Evolutionary conservation across 2,329 filamentous ascomycete genomes (phyloP), one percentile per base, ranked within the genome.

Genomic region (Fusarium duplospermum): DNA sequence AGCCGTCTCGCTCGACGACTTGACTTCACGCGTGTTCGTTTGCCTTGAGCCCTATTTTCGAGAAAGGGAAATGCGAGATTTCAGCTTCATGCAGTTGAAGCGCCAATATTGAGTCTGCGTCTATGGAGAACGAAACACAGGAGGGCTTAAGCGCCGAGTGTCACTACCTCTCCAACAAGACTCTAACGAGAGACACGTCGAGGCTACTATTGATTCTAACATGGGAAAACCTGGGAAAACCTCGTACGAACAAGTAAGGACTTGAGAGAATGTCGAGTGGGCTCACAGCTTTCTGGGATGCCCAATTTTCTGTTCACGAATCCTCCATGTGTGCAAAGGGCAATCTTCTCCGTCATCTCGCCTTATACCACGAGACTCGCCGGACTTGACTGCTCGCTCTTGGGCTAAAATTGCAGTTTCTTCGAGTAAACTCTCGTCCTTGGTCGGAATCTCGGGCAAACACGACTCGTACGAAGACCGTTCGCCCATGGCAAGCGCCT

Each of bases 221-320:
- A 57, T 22, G 20, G 14, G 11, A 24, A 52, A 59, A 33, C 27
- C 47, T 22, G 20, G 14, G 11, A 24, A 52, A 59, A 33, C 27
- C 47, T 50, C 20, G 42, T 35, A 29, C 31, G 29, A 9, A 27
- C 24, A 61, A 35, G 29, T 54, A 54, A 27, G 47, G 31, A 31
- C 47, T 54, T 14, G 11, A 31, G 29, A 33, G 22, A 52, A 38
- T 42, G n/a, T 16, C 29, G 38, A 29, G 60, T 27, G 40, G 31
- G 27, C n/a, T 31, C 57, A 29, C 47, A n/a, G 27, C 38, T 54
- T 13, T 50, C 35, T 59, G 42, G n/a, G 9, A 24, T 47, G 35
- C 52, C 22, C 16, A 40, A 71, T 45, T 65, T 27, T 57, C 50
- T 45, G 57, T 57, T 62, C 64, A 71, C 40, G 13, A 45, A 62